Conservation (phyloP, 305 asterid genomes). For the Petunia hybrid region DNA sequence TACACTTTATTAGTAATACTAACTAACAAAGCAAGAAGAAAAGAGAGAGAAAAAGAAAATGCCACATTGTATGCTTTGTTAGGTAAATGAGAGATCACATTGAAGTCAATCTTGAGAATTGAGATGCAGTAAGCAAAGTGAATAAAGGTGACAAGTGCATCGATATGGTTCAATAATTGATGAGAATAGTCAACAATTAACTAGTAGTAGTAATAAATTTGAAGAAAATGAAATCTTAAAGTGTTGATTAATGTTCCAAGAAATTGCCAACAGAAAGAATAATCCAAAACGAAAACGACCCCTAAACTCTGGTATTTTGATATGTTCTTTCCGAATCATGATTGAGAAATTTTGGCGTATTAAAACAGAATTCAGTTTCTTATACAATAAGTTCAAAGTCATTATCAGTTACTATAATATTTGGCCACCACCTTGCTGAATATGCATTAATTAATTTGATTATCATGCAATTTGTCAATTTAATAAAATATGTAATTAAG, state of each 20-base stretch:
- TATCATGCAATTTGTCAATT: slow-evolving; percentile 8
- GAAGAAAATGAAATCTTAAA: neutral
- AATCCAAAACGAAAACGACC: neutral
- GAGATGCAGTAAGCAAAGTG: too few relatives aligned
- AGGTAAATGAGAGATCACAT: too few relatives aligned
- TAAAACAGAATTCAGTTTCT: neutral
- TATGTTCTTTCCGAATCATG: neutral
- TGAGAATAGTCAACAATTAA: neutral
- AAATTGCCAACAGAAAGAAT: neutral
- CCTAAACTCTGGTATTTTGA: neutral
- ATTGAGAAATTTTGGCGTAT: neutral
- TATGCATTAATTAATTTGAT: neutral
- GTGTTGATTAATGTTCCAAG: neutral
- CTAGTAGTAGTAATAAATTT: neutral
- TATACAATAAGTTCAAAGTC: neutral
- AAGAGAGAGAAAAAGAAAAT: too few relatives aligned
- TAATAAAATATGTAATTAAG: neutral
- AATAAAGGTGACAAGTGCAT: neutral
- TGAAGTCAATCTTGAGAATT: too few relatives aligned
- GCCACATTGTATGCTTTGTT: too few relatives aligned
- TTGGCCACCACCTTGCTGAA: neutral
- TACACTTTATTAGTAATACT: too few relatives aligned
- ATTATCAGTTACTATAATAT: slow-evolving; percentile 1
- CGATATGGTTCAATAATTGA: neutral
- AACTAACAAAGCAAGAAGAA: too few relatives aligned